Base-by-base conservation (phyloP, 164 flowering plant species). In the Echeveria elegans region DNA sequence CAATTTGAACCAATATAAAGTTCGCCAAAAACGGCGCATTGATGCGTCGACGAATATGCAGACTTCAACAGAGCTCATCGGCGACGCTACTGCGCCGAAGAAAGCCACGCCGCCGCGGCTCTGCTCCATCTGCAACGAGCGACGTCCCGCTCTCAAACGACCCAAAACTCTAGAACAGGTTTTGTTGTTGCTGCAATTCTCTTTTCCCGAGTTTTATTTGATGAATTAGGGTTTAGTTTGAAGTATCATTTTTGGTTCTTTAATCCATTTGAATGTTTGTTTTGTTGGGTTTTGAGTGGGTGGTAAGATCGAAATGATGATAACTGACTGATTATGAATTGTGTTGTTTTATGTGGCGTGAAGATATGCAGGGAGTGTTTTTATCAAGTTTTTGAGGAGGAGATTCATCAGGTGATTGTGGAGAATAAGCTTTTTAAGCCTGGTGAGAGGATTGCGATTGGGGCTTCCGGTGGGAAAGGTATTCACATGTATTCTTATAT, bases 401-500 rank as follows among this genome's bases (percentile, higher is more conserved):
- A 91, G 76, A 88, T 94, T 32, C 99, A 94, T 73, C 79, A 76
- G 36, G 93, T 86, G 19, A 88, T 94, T 19, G 87, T 89, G n/a
- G 84, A 77, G 9, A 89, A 91, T 70, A 88, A 80, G 47, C 77
- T 94, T 1, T 94, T 94, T 70, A 89, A 81, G 77, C 85, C 90
- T 34, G 96, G 97, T 6, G 96, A 94, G 64, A 96, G 96, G 23
- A 71, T 94, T 32, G 97, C 93, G 11, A 85, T 94, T 76, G 99
- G 95, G 48, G 99, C 97, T 62, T 94, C 99, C 52, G 99, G 99
- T 66, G 99, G 99, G 29, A 94, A 94, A 91, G 98, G 98, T 88
- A 16, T 18, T 47, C 18, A 19, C 9, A 18, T 3, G 11, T 62
- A 23, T 30, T 36, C 40, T 50, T 36, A 2, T 62, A 23, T 30